Conservation (phyloP, 1,284 basidiomycete genomes). For the Leccinum solheimii region DNA sequence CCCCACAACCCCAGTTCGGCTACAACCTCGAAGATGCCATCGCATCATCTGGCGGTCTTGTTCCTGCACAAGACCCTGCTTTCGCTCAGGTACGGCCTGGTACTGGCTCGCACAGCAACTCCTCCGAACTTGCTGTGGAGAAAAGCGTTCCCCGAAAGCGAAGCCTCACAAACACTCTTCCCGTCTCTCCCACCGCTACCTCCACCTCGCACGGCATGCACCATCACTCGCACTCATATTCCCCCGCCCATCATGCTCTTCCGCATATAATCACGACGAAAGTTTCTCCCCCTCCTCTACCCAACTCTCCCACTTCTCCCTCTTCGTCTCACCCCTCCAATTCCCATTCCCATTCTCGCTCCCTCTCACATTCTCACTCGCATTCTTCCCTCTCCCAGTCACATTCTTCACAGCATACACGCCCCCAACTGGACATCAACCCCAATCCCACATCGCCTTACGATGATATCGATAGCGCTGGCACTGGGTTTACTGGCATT, state of each 20-base stretch:
- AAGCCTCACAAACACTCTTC: constrained; percentile 52
- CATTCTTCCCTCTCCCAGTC: constrained; percentile 35
- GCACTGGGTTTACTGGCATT: constrained; percentile 11
- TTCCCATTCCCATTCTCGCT: constrained; percentile 29
- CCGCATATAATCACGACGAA: constrained; percentile 34
- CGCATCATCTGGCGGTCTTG: constrained; percentile 3
- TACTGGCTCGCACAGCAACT: constrained; percentile 29
- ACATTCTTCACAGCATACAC: constrained; percentile 26
- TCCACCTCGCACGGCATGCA: constrained; percentile 16
- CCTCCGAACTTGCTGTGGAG: constrained; percentile 38
- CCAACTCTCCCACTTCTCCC: constrained; percentile 24
- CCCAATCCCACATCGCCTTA: constrained; percentile 25
- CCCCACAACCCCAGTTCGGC: constrained; percentile 22
- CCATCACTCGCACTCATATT: constrained; percentile 29
- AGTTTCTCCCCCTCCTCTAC: constrained; percentile 30
- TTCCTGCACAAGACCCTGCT: constrained; percentile 15
- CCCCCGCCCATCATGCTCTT: constrained; percentile 17
- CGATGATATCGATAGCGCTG: constrained; percentile 29
- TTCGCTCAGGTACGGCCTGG: constrained; percentile 27
- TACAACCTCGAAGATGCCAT: constrained; percentile 27
- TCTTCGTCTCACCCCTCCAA: constrained; percentile 31
- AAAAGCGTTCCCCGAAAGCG: constrained; percentile 60
- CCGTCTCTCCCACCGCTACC: constrained; percentile 22
- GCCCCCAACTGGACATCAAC: constrained; percentile 24
- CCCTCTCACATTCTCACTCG: constrained; percentile 25